Evolutionary conservation across 1,284 basidiomycete genomes (phyloP).

Genomic region (Apiotrichum sp.): DNA sequence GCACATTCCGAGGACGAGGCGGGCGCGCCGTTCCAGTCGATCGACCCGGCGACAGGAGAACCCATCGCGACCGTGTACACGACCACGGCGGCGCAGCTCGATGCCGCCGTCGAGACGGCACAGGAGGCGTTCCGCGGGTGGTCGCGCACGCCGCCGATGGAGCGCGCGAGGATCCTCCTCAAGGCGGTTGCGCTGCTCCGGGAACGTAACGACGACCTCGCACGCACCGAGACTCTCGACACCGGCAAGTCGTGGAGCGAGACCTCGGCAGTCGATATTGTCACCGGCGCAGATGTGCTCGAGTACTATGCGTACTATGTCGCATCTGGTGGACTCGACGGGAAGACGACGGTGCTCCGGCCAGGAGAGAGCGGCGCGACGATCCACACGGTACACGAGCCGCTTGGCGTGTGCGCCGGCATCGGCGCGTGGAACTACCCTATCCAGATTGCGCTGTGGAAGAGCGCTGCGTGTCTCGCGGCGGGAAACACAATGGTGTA

Average conservation of each 20-base stretch:
- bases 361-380: neutral
- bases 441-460: constrained; percentile 19
- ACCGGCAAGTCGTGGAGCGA: constrained; percentile 18
- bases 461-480: constrained; percentile 14
- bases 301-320: constrained; percentile 19
- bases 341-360: constrained; percentile 13
- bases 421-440: constrained; percentile 27
- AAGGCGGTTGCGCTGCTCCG: constrained; percentile 11
- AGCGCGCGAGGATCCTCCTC: constrained; percentile 12
- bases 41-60: constrained; percentile 11
- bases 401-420: constrained; percentile 20
- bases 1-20: constrained; percentile 7
- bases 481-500: constrained; percentile 19
- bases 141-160: constrained; percentile 6
- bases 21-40: constrained; percentile 8
- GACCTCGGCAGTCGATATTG: constrained; percentile 14
- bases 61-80: constrained; percentile 13
- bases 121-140: constrained; percentile 8
- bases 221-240: constrained; percentile 15
- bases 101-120: constrained; percentile 9
- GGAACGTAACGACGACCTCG: constrained; percentile 16
- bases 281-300: constrained; percentile 14
- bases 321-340: constrained; percentile 15
- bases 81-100: constrained; percentile 11
- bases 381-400: constrained; percentile 17